These are phyloP conservation scores for Phytophthora idaei DNA, from an alignment of 352 stramenopile species.

Conservation along the genomic window DNA sequence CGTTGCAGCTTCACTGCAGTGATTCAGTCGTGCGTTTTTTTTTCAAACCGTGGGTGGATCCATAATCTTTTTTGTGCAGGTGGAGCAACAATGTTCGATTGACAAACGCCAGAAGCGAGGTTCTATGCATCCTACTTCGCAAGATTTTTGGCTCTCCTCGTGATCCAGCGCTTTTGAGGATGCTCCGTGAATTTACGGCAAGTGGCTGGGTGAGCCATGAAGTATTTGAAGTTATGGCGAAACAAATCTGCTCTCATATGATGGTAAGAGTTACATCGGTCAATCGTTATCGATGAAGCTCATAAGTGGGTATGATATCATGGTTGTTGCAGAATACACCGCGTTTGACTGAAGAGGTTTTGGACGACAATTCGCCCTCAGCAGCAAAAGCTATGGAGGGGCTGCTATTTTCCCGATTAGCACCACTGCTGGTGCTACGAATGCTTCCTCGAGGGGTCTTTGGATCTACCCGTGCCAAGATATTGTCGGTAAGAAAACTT, in stretches of 20 bases:
- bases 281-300: not conserved
- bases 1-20: conserved; percentile 5
- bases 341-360: conserved; percentile 48
- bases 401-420: conserved; percentile 66
- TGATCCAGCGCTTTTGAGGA: conserved; percentile 45
- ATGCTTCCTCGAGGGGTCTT: conserved; percentile 50
- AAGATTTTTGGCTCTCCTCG: conserved; percentile 56
- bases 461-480: not conserved
- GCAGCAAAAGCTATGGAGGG: conserved; percentile 43
- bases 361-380: conserved; percentile 49
- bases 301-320: conserved; percentile 3
- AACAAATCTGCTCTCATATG: conserved; percentile 39
- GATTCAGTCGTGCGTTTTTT: not conserved
- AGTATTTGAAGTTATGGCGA: conserved; percentile 30
- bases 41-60: not conserved
- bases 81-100: conserved; percentile 36
- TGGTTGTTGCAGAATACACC: conserved; percentile 36
- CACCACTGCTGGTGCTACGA: conserved; percentile 66
- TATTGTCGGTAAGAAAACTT: conserved; percentile 30
- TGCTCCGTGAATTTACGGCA: conserved; percentile 49
- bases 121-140: conserved; percentile 39
- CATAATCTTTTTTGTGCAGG: conserved; percentile 16
- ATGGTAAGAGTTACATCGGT: conserved; percentile 29
- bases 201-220: conserved; percentile 36
- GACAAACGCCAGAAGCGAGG: conserved; percentile 7